Base-by-base conservation (phyloP, 495 filamentous ascomycete species). In the Talaromyces nanjingensis region DNA sequence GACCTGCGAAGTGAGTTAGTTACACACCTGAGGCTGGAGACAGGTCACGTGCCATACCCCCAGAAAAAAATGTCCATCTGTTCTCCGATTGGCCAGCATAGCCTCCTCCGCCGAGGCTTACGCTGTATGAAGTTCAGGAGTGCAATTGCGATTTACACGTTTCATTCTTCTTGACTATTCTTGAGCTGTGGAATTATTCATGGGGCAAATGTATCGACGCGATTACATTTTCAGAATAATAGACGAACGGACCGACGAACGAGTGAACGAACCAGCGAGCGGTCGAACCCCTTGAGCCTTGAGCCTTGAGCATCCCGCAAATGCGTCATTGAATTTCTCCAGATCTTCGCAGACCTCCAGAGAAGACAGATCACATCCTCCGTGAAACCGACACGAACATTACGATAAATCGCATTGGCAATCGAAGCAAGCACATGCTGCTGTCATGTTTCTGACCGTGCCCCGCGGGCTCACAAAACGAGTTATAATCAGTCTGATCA, bases 381-480 rank as follows among this genome's bases (percentile, higher is more conserved):
- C 6, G 7, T 5, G 45, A 55, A 53, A 37, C 33, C 49, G 22
- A 9, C 12, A 9, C 18, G 4, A 53, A 8, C n/a, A 31, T 31
- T 31, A 31, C 29, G 29, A 31, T 31, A 31, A 25, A 31, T 31
- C 29, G 6, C 29, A 31, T 7, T 7, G 29, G 6, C 29, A 7
- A 31, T 7, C 29, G 4, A 42, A 16, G 14, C 37, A 42, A 54
- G 18, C 54, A 6, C 24, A 57, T 57, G 54, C 25, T n/a, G 54
- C 31, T 37, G 31, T 37, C 56, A 59, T 59, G 56, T 22, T 37
- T 22, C 56, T 59, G 56, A 37, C 24, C 12, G 56, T 59, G 29
- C 56, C 56, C 12, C 56, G 27, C 31, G 31, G 56, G 29, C 56
- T 59, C 27, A n/a, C 31, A 18, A 59, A 59, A 25, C 56, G 31